Percentiles rank a stretch among this genome's conserved stretches.
phyloP scores from a whole-genome alignment of 805 yeast species.

The Metschnikowia chrysomelidarum region DNA sequence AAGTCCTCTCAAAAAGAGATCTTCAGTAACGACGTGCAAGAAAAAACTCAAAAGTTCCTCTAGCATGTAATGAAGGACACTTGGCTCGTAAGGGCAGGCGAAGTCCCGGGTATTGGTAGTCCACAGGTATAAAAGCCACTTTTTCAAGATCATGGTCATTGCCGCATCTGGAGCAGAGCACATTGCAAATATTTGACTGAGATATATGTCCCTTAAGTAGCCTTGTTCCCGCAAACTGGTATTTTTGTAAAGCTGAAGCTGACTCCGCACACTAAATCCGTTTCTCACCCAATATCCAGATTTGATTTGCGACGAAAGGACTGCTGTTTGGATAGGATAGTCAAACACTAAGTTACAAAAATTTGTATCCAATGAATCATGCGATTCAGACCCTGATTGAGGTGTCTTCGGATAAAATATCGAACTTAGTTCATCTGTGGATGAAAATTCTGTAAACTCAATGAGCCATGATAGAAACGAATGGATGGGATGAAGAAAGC shows the following conservation, averaged over 20 bases:
- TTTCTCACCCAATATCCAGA: conserved; percentile 94
- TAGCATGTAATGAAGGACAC: conserved; percentile 57
- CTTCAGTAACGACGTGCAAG: conserved; percentile 67
- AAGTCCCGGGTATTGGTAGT: conserved; percentile 25
- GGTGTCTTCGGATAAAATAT: conserved; percentile 19
- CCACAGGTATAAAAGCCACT: conserved; percentile 60
- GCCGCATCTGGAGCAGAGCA: conserved; percentile 52
- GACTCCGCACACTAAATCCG: conserved; percentile 78
- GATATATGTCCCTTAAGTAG: conserved; percentile 70
- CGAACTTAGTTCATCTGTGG: conserved; percentile 22
- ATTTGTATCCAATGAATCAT: conserved; percentile 1
- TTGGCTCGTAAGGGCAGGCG: conserved; percentile 38
- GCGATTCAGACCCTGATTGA: conserved; percentile 1
- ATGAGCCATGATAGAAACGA: conserved; percentile 69
- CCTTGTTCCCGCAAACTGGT: conserved; percentile 83
- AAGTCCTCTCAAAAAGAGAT: conserved; percentile 52
- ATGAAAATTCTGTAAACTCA: conserved; percentile 44
- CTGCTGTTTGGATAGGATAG: conserved; percentile 74
- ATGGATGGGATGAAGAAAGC: conserved; percentile 80
- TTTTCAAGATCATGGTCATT: conserved; percentile 53
- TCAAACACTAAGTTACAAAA: conserved; percentile 49
- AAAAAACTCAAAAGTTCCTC: conserved; percentile 76
- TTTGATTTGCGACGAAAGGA: conserved; percentile 76
- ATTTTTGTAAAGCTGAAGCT: conserved; percentile 73
- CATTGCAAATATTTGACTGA: conserved; percentile 63